phyloP scores from a whole-genome alignment of 2,329 filamentous ascomycete genomes.

The Botrytis tulipae region DNA sequence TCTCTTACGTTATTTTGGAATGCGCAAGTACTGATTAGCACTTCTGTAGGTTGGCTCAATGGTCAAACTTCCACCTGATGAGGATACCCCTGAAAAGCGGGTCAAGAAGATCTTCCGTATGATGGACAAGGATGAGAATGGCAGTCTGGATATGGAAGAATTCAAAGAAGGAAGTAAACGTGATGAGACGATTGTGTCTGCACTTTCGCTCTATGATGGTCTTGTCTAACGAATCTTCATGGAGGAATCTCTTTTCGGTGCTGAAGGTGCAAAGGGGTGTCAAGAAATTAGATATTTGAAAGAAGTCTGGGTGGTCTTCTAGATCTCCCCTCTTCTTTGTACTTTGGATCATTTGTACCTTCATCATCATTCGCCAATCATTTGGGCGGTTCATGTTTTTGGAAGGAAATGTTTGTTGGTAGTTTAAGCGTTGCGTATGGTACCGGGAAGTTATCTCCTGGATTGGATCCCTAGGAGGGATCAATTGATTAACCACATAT shows the following conservation, averaged over 20 bases:
- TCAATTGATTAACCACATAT: conserved; percentile 13
- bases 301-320: neutral
- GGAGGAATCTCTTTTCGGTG: conserved; percentile 14
- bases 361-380: conserved; percentile 8
- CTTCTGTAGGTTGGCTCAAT: conserved; percentile 84
- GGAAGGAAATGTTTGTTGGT: conserved; percentile 19
- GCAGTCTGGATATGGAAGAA: conserved; percentile 92
- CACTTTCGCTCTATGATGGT: conserved; percentile 92
- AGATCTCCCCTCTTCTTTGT: conserved; percentile 5
- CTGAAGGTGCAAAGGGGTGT: conserved; percentile 1
- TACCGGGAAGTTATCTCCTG: conserved; percentile 16
- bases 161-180: conserved; percentile 99
- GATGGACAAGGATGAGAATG: conserved; percentile 99
- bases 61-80: conserved; percentile 97
- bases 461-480: conserved; percentile 19
- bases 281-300: conserved; percentile 18
- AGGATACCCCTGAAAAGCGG: conserved; percentile 97
- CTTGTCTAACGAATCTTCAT: conserved; percentile 61
- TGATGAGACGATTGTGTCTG: conserved; percentile 97
- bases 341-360: conserved; percentile 18
- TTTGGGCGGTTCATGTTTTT: conserved; percentile 15
- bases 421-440: conserved; percentile 18
- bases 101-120: conserved; percentile 98
- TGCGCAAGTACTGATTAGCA: conserved; percentile 16
- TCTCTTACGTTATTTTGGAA: too few relatives aligned